Conservation (phyloP, 805 yeast genomes). For the Metschnikowia cubensis region DNA sequence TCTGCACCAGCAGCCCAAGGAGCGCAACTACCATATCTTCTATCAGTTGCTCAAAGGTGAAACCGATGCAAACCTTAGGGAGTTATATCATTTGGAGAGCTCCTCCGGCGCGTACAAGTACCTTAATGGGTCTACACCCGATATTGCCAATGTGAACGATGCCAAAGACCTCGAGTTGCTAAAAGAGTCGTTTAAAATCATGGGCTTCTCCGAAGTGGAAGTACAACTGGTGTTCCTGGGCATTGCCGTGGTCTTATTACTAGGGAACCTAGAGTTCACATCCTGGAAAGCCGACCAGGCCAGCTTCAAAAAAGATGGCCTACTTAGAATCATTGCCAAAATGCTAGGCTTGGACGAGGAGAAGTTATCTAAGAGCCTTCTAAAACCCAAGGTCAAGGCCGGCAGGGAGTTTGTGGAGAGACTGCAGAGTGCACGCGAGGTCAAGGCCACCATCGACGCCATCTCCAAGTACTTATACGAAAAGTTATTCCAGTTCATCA, state of each 20-base stretch:
- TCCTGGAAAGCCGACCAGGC: constrained; percentile 77
- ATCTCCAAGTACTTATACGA: constrained; percentile 85
- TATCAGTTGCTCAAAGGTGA: constrained; percentile 80
- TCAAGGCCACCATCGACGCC: constrained; percentile 78
- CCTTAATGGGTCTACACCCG: constrained; percentile 48
- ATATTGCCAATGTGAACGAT: constrained; percentile 77
- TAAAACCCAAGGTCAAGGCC: constrained; percentile 83
- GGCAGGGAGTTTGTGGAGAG: constrained; percentile 85
- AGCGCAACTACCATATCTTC: constrained; percentile 91
- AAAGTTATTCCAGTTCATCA: constrained; percentile 72
- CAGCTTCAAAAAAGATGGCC: constrained; percentile 46
- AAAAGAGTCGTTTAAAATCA: constrained; percentile 60
- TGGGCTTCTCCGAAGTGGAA: constrained; percentile 63
- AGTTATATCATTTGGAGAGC: constrained; percentile 39
- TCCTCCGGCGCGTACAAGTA: constrained; percentile 46
- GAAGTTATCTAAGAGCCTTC: constrained; percentile 52
- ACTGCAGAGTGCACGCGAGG: constrained; percentile 74
- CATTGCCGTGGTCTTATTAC: constrained; percentile 71
- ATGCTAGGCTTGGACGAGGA: constrained; percentile 60
- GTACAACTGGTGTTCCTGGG: constrained; percentile 56
- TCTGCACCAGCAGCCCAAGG: constrained; percentile 65
- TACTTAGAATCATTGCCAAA: constrained; percentile 49
- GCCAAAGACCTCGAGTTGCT: constrained; percentile 60
- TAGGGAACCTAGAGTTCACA: constrained; percentile 79
- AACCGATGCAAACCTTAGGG: constrained; percentile 41